Evolutionary conservation across 129 eudicot species (phyloP).

Genomic region (Silybum marianum): DNA sequence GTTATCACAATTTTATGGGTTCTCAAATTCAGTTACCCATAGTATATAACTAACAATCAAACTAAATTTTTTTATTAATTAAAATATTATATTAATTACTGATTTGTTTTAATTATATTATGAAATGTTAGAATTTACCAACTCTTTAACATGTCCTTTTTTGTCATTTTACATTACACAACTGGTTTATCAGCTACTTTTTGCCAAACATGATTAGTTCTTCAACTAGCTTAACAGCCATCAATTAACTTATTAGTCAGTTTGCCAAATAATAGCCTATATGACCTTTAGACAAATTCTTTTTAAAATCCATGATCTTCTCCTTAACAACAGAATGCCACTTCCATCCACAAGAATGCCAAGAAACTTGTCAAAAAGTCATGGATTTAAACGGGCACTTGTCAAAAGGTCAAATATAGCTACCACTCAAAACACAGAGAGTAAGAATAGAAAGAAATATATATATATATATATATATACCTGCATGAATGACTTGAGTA

Average conservation of each 20-base stretch:
- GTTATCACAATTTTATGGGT: too few relatives aligned
- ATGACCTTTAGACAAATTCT: too few relatives aligned
- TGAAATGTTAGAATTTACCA: neutral
- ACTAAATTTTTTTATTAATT: too few relatives aligned
- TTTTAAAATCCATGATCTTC: too few relatives aligned
- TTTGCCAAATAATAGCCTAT: too few relatives aligned
- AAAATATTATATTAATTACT: too few relatives aligned
- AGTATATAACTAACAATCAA: too few relatives aligned
- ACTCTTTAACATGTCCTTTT: neutral
- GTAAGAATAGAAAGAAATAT: conserved; percentile 12
- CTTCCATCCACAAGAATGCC: neutral
- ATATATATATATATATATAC: conserved; percentile 22
- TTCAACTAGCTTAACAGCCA: neutral
- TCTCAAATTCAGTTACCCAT: too few relatives aligned
- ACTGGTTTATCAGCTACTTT: neutral
- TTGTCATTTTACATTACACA: neutral
- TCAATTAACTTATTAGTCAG: neutral
- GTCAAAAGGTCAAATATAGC: neutral
- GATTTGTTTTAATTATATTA: neutral
- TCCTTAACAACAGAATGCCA: neutral
- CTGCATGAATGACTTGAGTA: conserved; percentile 97
- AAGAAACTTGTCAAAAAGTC: neutral
- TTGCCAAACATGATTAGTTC: neutral
- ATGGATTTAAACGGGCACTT: neutral
- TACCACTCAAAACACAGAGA: neutral